Base-by-base conservation (phyloP, 2,329 filamentous ascomycete genomes). In the Colletotrichum australisinense region DNA sequence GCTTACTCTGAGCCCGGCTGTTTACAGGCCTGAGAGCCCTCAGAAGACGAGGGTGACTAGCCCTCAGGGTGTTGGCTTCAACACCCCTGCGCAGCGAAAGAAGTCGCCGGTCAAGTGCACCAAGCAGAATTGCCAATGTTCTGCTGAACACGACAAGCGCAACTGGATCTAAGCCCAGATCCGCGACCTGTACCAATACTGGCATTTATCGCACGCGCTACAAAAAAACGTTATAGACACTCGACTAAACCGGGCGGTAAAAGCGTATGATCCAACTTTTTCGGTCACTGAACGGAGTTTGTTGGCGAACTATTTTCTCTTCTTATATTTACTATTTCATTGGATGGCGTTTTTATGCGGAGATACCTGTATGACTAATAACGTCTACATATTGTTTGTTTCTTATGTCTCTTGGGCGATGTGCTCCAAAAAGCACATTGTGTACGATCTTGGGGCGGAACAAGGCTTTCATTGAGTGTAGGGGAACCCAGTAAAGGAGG, bases 1-100 rank as follows among this genome's bases (percentile, higher is more conserved):
- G 35, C 79, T 81, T 26, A 86, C 83, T 1, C 81, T 91, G 3
- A 89, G 85, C 70, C 86, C 89, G 3, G 83, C 85, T 1, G 87
- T 90, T 5, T 91, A 91, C 78, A 84, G 82, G 68, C 86, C 87
- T 0, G 79, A 82, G 26, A 84, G 80, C 65, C 78, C 82, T 7
- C 77, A 75, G 8, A 76, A 73, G 11, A 74, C 77, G n/a, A 85
- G 82, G 75, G 77, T 86, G 14, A 81, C 84, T 5, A 87, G 84
- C 71, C 85, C 84, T 1, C 83, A 78, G 74, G 85, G 84, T 1
- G 85, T 85, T 24, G 85, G 85, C 35, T 86, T 85, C 76, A 82
- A 79, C 59, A 68, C 35, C 26, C 62, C 68, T 7, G 66, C 67
- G 42, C 73, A 76, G 30, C 69, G 73, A 11, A 73, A 71, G 28